These are phyloP conservation scores for Cryptococcus neoformans DNA, from an alignment of 1,284 basidiomycete species.

Conservation along the genomic window DNA sequence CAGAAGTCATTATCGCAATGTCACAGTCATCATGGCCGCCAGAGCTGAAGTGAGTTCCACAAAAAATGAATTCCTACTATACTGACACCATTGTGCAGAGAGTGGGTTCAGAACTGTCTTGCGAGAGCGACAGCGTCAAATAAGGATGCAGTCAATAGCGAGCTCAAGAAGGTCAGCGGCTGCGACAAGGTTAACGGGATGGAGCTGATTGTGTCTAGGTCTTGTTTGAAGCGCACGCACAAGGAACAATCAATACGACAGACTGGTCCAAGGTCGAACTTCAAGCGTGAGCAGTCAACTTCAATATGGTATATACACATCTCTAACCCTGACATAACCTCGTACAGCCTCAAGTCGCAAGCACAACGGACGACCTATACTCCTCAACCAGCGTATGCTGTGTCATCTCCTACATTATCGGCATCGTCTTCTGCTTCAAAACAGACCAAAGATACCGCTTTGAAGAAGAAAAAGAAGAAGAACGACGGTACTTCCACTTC, in stretches of 20 bases:
- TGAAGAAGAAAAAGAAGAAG: constrained; percentile 2
- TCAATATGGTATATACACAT: not conserved
- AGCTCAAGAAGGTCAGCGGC: constrained; percentile 44
- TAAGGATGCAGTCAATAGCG: constrained; percentile 46
- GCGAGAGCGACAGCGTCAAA: constrained; percentile 42
- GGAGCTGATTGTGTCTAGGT: constrained; percentile 21
- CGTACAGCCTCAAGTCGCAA: constrained; percentile 33
- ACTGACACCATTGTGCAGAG: constrained; percentile 21
- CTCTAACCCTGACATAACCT: not conserved
- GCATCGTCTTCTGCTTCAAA: not conserved
- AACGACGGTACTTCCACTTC: constrained; percentile 16
- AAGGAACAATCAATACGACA: constrained; percentile 43
- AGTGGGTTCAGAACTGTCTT: constrained; percentile 48
- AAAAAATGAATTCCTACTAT: not conserved
- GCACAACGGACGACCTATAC: constrained; percentile 24
- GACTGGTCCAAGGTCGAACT: constrained; percentile 48
- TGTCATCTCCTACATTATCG: not conserved
- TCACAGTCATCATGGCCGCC: constrained; percentile 40
- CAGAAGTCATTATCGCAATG: constrained; percentile 1
- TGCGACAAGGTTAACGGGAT: not conserved
- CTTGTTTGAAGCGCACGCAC: constrained; percentile 45
- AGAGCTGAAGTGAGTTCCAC: constrained; percentile 32
- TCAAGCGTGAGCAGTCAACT: constrained; percentile 29
- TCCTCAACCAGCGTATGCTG: not conserved
- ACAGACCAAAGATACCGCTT: constrained; percentile 35